phyloP scores from a whole-genome alignment of 352 stramenopile genomes.

The Sclerospora graminicola region DNA sequence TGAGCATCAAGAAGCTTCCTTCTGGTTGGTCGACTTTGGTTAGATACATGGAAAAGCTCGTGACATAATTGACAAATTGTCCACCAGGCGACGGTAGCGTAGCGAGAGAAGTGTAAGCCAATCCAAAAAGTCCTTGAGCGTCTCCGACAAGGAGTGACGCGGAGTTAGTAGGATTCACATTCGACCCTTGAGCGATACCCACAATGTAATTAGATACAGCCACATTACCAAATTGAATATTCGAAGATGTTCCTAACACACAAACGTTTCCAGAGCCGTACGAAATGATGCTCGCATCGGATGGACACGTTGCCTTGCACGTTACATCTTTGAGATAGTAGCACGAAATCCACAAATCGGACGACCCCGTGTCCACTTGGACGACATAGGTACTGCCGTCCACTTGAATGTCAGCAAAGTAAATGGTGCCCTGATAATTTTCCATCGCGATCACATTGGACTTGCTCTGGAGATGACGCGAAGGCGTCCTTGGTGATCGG shows the following conservation, averaged over 20 bases:
- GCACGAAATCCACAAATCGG: conserved; percentile 70
- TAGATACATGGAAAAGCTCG: too few species aligned
- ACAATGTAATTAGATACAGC: conserved; percentile 38
- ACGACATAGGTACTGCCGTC: conserved; percentile 23
- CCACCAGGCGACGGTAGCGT: conserved; percentile 46
- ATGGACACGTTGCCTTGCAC: too few species aligned
- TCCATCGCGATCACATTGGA: conserved; percentile 28
- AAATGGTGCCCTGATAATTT: conserved; percentile 55
- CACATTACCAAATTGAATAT: conserved; percentile 39
- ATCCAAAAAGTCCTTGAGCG: conserved; percentile 50
- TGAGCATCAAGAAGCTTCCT: too few species aligned
- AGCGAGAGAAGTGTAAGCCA: conserved; percentile 45
- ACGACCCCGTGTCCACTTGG: conserved; percentile 77
- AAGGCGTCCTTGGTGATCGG: conserved; percentile 5
- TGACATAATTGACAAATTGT: too few species aligned
- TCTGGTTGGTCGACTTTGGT: too few species aligned
- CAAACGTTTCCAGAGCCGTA: conserved; percentile 65
- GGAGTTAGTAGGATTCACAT: conserved; percentile 30
- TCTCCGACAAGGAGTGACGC: conserved; percentile 30
- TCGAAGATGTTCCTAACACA: conserved; percentile 26
- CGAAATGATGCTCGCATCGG: conserved; percentile 26
- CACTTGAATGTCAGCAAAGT: conserved; percentile 49
- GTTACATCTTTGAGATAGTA: too few species aligned
- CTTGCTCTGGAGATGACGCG: conserved; percentile 23
- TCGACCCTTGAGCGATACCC: conserved; percentile 38